Percentiles rank a stretch among this genome's conserved stretches.
Evolutionary conservation across 768 basidiomycete genomes (phyloP).

Genomic region (Coprinellus micaceus): DNA sequence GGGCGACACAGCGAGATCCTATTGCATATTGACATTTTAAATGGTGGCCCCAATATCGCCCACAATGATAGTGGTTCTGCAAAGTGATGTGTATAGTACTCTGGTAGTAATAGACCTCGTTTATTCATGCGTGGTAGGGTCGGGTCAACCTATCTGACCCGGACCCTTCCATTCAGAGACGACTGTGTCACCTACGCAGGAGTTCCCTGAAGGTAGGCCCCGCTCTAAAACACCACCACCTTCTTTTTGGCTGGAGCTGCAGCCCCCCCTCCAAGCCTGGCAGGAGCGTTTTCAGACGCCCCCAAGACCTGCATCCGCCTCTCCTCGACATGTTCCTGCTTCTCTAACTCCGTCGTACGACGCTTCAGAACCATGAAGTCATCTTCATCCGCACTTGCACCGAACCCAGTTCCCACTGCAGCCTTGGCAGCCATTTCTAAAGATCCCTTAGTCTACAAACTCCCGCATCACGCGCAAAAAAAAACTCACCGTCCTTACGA

Average conservation of each 20-base stretch:
- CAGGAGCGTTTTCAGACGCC: neutral
- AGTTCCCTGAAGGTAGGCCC: neutral
- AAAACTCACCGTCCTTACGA: constrained; percentile 48
- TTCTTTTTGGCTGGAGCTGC: neutral
- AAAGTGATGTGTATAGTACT: too few species aligned
- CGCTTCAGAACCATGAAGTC: constrained; percentile 86
- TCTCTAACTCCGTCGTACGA: constrained; percentile 54
- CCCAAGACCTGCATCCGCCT: constrained; percentile 31
- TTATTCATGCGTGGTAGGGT: too few species aligned
- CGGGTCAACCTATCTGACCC: too few species aligned
- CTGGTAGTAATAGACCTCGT: too few species aligned
- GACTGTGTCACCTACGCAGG: too few species aligned
- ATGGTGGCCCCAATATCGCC: too few species aligned
- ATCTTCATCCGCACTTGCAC: constrained; percentile 87
- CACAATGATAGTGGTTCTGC: too few species aligned
- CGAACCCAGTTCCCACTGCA: constrained; percentile 44
- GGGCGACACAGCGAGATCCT: too few species aligned
- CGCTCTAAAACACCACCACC: neutral
- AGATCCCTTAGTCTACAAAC: constrained; percentile 11
- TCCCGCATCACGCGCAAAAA: too few species aligned
- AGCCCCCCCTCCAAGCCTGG: neutral
- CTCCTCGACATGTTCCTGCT: constrained; percentile 50
- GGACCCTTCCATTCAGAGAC: too few species aligned
- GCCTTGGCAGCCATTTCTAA: constrained; percentile 35
- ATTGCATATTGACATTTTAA: too few species aligned